Base-by-base conservation (phyloP, 176 grass and related monocot species). In the Pontederia paniculata region DNA sequence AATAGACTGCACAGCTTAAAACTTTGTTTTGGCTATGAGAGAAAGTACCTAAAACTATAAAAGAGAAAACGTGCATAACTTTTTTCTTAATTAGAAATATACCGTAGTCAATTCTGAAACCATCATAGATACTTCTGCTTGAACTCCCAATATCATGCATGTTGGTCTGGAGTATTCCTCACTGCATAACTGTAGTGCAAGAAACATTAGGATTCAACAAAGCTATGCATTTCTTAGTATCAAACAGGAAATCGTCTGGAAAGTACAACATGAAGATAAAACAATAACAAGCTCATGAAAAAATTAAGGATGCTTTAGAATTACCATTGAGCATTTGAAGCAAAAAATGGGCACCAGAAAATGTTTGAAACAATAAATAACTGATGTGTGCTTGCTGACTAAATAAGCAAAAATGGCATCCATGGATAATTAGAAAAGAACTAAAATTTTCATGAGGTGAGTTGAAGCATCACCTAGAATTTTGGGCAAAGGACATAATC, bases 51-150 rank as follows among this genome's bases (percentile, higher is more conserved):
- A 22, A 10, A 49, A 17, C 70, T 70, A 66, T 58, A 85, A 59
- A 70, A 84, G 10, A 16, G 57, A 76, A 48, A 43, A 12, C 64
- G 25, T 56, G 54, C 23, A 61, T 53, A 63, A 12, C 37, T 17
- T 25, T 51, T 66, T 42, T 5, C n/a, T n/a, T 66, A 72, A 57
- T 11, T 21, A 42, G 64, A 48, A 22, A 74, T 64, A 57, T 88
- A 95, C 89, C 89, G 79, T 88, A 53, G 89, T 84, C 65, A 95
- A 52, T 31, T 95, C 81, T 53, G 84, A 88, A 62, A 74, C 80
- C 63, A 95, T 67, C 78, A 95, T 79, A 28, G 89, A 95, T 13
- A 95, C 63, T 63, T 83, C 76, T 71, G 84, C 84, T 66, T 95
- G 89, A 71, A 82, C 46, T 65, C 89, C 89, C 20, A 99, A 70